Percentiles rank a stretch among this genome's conserved stretches.
These are phyloP conservation scores for Pisolithus marmoratus DNA, from an alignment of 768 basidiomycete genomes.

Conservation along the genomic window DNA sequence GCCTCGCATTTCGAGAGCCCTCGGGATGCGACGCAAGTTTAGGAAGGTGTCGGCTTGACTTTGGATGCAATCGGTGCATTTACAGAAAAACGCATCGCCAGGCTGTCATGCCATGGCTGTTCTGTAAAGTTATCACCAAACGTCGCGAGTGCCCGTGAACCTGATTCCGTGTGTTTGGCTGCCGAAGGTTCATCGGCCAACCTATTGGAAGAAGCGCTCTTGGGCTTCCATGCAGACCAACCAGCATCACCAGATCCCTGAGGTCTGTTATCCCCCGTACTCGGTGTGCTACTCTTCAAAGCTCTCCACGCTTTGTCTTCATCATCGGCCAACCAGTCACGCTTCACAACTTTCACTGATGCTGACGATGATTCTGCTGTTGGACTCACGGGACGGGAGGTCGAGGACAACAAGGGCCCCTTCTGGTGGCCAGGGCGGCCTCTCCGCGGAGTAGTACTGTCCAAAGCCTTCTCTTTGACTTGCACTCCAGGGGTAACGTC, in stretches of 20 bases:
- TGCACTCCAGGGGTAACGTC: slow-evolving; percentile 49
- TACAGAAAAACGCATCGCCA: slow-evolving; percentile 6
- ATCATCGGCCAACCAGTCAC: slow-evolving; percentile 35
- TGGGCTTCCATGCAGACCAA: slow-evolving; percentile 24
- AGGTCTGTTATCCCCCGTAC: slow-evolving; percentile 9
- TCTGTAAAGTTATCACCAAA: slow-evolving; percentile 70
- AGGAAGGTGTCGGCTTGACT: slow-evolving; percentile 15
- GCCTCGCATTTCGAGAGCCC: slow-evolving; percentile 27
- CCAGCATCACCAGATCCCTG: slow-evolving; percentile 24
- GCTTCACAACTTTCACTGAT: slow-evolving; percentile 11
- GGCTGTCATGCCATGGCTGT: slow-evolving; percentile 45
- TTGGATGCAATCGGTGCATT: not conserved
- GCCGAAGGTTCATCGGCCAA: slow-evolving; percentile 27
- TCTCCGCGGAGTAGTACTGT: slow-evolving; percentile 64
- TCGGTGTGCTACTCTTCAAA: slow-evolving; percentile 20
- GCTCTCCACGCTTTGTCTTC: slow-evolving; percentile 48
- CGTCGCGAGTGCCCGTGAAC: slow-evolving; percentile 19
- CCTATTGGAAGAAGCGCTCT: slow-evolving; percentile 13
- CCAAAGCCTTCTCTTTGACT: slow-evolving; percentile 71
- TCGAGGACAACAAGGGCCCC: slow-evolving; percentile 30
- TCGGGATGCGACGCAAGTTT: slow-evolving; percentile 23
- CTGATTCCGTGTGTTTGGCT: slow-evolving; percentile 19
- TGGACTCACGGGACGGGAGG: slow-evolving; percentile 20
- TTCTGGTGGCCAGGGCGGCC: slow-evolving; percentile 51
- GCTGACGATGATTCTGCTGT: slow-evolving; percentile 9